Percentiles rank a stretch among this genome's conserved stretches.
Evolutionary conservation across 441 rosid genomes (phyloP).

Genomic region (Hypseocharis bilobata): DNA sequence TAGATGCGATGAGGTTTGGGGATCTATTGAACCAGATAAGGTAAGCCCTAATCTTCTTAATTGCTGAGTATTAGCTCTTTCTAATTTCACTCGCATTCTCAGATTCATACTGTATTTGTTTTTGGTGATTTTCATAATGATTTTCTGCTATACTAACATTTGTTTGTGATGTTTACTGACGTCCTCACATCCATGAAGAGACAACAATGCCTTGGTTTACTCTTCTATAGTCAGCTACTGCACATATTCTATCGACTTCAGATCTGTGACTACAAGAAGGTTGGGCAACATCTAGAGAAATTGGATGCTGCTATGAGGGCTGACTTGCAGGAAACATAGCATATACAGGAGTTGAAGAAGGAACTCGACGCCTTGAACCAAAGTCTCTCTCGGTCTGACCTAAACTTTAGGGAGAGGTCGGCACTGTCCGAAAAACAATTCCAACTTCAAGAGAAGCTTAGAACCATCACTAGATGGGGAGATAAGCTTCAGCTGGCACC

Average conservation of each 20-base stretch:
- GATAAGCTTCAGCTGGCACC: slow-evolving; percentile 76
- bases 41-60: slow-evolving; percentile 32
- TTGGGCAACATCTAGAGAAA: slow-evolving; percentile 64
- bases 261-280: slow-evolving; percentile 80
- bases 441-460: slow-evolving; percentile 50
- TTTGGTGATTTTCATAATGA: neutral
- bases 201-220: slow-evolving; percentile 57
- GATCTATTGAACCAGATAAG: slow-evolving; percentile 50
- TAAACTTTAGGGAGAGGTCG: slow-evolving; percentile 55
- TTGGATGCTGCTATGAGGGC: slow-evolving; percentile 83
- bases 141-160: neutral
- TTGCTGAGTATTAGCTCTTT: neutral
- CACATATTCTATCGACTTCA: slow-evolving; percentile 79
- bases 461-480: slow-evolving; percentile 33
- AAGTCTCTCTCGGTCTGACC: slow-evolving; percentile 54
- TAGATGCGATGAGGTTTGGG: slow-evolving; percentile 75
- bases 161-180: neutral
- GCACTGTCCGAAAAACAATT: slow-evolving; percentile 43
- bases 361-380: slow-evolving; percentile 61
- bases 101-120: neutral
- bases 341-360: slow-evolving; percentile 38
- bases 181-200: slow-evolving; percentile 29
- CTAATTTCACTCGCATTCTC: neutral
- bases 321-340: slow-evolving; percentile 46
- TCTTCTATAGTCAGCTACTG: slow-evolving; percentile 82